Evolutionary conservation across 352 stramenopile species (phyloP).

Genomic region (Pilasporangium apinafurcum): DNA sequence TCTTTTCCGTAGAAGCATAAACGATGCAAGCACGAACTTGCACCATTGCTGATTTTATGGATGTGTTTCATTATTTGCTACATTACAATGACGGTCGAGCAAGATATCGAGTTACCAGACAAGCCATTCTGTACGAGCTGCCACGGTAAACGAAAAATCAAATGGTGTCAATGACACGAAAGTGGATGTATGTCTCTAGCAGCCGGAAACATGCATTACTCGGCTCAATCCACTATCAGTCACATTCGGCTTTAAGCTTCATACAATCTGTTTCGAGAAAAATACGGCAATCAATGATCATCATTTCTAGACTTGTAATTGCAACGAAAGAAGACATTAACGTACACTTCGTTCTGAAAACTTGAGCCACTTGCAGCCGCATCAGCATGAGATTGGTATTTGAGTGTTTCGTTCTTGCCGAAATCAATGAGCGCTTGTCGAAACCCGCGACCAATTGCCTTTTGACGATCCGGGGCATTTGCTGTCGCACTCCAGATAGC

Average conservation of each 20-base stretch:
- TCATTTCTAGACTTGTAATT: too few relatives aligned
- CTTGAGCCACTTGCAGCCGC: conserved; percentile 82
- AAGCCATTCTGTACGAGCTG: too few relatives aligned
- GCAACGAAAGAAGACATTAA: conserved; percentile 4
- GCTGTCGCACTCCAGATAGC: conserved; percentile 92
- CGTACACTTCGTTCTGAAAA: conserved; percentile 91
- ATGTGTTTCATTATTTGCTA: too few relatives aligned
- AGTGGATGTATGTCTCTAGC: conserved; percentile 15
- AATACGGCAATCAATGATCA: too few relatives aligned
- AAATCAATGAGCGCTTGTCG: conserved; percentile 75
- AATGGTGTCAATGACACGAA: too few relatives aligned
- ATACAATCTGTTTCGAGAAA: conserved; percentile 66
- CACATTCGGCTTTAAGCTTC: too few relatives aligned
- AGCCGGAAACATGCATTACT: conserved; percentile 3
- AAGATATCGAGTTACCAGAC: too few relatives aligned
- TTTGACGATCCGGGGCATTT: conserved; percentile 63
- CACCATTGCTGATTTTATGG: too few relatives aligned
- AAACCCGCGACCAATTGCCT: conserved; percentile 76
- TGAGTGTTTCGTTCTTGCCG: conserved; percentile 84
- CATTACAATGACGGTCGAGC: too few relatives aligned
- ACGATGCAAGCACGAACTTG: neutral
- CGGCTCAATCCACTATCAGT: neutral
- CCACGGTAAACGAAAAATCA: too few relatives aligned
- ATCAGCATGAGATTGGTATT: conserved; percentile 86
- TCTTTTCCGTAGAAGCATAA: conserved; percentile 37